Evolutionary conservation across 2,329 filamentous ascomycete species (phyloP), one percentile per base, ranked within the genome.

Genomic region (Diaporthe citriasiana): DNA sequence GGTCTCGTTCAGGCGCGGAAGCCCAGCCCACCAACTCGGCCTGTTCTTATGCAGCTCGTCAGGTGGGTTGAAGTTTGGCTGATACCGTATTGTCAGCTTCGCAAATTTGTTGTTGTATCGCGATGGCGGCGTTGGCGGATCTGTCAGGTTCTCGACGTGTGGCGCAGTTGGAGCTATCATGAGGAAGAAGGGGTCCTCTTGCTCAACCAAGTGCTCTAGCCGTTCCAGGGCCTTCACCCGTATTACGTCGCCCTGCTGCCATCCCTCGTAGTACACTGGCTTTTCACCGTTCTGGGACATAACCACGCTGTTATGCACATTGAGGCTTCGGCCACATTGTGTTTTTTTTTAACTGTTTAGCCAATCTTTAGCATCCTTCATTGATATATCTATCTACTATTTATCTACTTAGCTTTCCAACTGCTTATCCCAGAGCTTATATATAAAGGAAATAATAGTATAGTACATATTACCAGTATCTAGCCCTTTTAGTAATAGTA

Each of bases 161-260:
- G 93, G 93, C 0, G 89, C 92, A 9, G 92, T 86, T 0, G 93
- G 93, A 0, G 92, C 90, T 13, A 93, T 85, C 0, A 87, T 87
- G 6, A 94, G 79, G 79, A 94, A 94, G 81, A 94, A 94, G 0
- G 93, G 93, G 19, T 70, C 68, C 10, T 42, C n/a, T 42, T 45
- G 57, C n/a, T 40, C 38, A 25, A 60, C 38, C 40, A 63, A 19
- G 19, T 42, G 40, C 40, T 63, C 38, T 42, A 63, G 40, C 17
- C 57, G 57, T 9, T 25, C 15, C 12, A 63, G 40, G 25, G 57
- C 57, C 17, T 63, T 63, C 8, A 42, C 40, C 7, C 57, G 38
- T 7, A 63, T 9, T 1, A 63, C 57, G 13, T 63, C 57, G 4
- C 7, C 45, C n/a, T 45, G 57, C 19, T 63, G 57, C 38, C 38